Evolutionary conservation across 1,139 yeast genomes (phyloP).

Genomic region (Suhomyces bokatorum): DNA sequence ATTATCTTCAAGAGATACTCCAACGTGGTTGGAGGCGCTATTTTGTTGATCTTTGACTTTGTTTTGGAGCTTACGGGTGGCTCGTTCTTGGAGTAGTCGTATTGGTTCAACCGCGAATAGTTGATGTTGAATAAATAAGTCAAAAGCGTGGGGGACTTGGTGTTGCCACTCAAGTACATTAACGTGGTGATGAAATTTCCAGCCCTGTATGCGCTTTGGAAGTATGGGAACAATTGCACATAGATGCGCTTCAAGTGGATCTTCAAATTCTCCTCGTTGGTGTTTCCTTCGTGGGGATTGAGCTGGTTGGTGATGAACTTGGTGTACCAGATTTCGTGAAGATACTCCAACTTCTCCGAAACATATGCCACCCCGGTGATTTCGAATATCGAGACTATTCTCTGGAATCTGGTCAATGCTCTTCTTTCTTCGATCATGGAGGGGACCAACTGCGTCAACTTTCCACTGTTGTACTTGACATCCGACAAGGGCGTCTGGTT

Average conservation of each 20-base stretch:
- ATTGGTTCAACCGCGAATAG: conserved; percentile 65
- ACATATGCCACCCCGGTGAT: conserved; percentile 69
- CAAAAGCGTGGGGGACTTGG: conserved; percentile 63
- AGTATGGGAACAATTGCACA: conserved; percentile 60
- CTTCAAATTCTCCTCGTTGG: conserved; percentile 30
- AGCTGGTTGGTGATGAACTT: conserved; percentile 53
- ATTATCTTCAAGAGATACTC: conserved; percentile 40
- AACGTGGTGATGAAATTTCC: conserved; percentile 62
- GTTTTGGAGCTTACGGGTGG: conserved; percentile 18
- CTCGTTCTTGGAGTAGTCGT: conserved; percentile 59
- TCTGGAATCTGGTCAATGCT: conserved; percentile 55
- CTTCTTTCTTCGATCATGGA: conserved; percentile 56
- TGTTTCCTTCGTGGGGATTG: conserved; percentile 30
- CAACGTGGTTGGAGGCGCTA: conserved; percentile 55
- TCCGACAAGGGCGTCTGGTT: conserved; percentile 41
- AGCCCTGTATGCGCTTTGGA: conserved; percentile 50
- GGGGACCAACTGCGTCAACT: conserved; percentile 46
- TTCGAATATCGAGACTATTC: conserved; percentile 58
- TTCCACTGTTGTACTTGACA: conserved; percentile 31
- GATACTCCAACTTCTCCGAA: conserved; percentile 63
- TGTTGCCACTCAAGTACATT: conserved; percentile 65
- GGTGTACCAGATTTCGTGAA: conserved; percentile 66
- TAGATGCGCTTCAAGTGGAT: conserved; percentile 46
- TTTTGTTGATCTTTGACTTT: conserved; percentile 26
- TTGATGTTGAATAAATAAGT: conserved; percentile 66